phyloP scores from a whole-genome alignment of 2,329 filamentous ascomycete genomes.

The Talaromyces marneffei region DNA sequence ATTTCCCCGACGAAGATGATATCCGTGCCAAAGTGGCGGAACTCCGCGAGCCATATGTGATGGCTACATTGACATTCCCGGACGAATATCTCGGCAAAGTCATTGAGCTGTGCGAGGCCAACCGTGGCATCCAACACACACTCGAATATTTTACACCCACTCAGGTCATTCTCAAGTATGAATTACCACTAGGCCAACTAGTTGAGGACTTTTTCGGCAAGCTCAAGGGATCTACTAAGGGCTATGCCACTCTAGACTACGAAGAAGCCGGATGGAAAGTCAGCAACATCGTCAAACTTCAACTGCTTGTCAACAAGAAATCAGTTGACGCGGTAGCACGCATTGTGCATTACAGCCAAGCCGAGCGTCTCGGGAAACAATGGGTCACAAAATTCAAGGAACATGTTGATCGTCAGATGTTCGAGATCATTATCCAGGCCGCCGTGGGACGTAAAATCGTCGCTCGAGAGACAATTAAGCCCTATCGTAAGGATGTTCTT shows the following conservation, averaged over 20 bases:
- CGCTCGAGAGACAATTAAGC: conserved; percentile 90
- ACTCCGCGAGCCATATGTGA: conserved; percentile 68
- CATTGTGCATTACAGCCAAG: conserved; percentile 76
- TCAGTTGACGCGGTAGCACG: conserved; percentile 93
- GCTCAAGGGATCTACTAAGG: conserved; percentile 86
- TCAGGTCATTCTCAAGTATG: conserved; percentile 92
- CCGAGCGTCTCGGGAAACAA: conserved; percentile 69
- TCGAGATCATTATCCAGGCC: conserved; percentile 93
- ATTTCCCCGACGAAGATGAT: conserved; percentile 72
- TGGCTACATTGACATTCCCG: conserved; percentile 80
- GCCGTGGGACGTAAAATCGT: conserved; percentile 75
- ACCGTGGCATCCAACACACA: conserved; percentile 79
- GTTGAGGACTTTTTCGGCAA: conserved; percentile 98
- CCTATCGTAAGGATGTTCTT: conserved; percentile 91
- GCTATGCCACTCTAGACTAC: conserved; percentile 93
- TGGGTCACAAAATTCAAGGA: conserved; percentile 98
- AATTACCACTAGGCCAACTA: conserved; percentile 78
- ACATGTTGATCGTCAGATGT: conserved; percentile 94
- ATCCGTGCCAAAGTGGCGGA: conserved; percentile 52
- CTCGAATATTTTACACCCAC: conserved; percentile 86
- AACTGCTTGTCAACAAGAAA: conserved; percentile 86
- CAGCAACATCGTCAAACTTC: conserved; percentile 78
- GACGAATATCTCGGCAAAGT: conserved; percentile 91
- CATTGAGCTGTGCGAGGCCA: conserved; percentile 88
- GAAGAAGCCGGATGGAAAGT: conserved; percentile 85